Percentiles rank a stretch among this genome's conserved stretches.
Evolutionary conservation across 768 basidiomycete genomes (phyloP).

Genomic region (Mycena sanguinolenta): DNA sequence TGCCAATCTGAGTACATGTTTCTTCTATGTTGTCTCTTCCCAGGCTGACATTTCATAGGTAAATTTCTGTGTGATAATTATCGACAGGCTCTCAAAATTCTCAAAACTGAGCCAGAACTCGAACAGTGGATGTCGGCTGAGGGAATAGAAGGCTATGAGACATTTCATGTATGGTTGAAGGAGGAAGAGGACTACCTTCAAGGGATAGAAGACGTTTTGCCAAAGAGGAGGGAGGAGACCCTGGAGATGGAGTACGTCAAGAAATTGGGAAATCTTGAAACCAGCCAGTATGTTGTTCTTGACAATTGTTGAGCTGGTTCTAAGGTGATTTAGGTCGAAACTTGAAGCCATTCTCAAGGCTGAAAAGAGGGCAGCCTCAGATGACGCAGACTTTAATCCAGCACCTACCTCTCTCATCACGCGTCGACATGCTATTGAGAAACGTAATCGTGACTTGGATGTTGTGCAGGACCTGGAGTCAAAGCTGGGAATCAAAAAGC

Average conservation of each 20-base stretch:
- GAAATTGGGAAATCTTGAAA: not conserved
- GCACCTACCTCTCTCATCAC: not conserved
- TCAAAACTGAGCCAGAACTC: not conserved
- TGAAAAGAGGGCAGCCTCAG: not conserved
- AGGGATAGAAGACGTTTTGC: not conserved
- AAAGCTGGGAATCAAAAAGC: no score
- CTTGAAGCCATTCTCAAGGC: not conserved
- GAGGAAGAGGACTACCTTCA: not conserved
- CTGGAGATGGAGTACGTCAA: not conserved
- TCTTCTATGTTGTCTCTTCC: not conserved
- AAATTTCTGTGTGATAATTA: not conserved
- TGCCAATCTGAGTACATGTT: not conserved
- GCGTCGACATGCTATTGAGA: no score
- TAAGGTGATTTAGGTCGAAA: not conserved
- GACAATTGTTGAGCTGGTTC: not conserved
- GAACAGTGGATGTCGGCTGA: not conserved
- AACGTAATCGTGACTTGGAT: no score
- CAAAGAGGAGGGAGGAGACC: not conserved
- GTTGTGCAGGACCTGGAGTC: no score
- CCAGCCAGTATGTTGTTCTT: not conserved
- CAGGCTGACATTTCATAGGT: not conserved
- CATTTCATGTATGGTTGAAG: not conserved
- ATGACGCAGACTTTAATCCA: not conserved
- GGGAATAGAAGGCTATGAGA: not conserved
- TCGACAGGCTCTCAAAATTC: no score